Base-by-base conservation (phyloP, 1,284 basidiomycete species). In the Moniliella sp. region DNA sequence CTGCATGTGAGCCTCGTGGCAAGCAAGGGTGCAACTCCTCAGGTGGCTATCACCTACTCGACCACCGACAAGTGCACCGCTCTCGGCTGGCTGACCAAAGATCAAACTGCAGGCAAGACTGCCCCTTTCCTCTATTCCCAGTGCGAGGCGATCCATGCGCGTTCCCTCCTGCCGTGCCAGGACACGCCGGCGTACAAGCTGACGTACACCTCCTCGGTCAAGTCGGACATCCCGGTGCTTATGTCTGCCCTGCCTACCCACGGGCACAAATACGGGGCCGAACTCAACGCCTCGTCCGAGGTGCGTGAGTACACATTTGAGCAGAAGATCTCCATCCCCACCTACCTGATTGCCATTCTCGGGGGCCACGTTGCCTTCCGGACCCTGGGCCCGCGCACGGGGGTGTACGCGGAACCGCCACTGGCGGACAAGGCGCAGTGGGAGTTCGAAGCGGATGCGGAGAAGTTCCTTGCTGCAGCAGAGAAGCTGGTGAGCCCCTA, bases 41-140 rank as follows among this genome's bases (percentile, higher is more conserved):
- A 39, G 13, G 33, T 59, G 21, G 34, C 39, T 16, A 50, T 59
- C 34, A 31, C 42, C 12, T 59, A 59, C 33, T 67, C 68, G 21
- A 88, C 84, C 1, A 80, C 79, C 3, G 65, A 71, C 36, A 65
- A 73, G 18, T 77, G 75, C 57, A 78, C 74, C 8, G 82, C 86
- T 1, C 65, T 97, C n/a, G 86, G 88, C 39, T 97, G 86, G 83
- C 69, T 94, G 18, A 72, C 72, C 21, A 78, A 81, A 46, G 73
- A 77, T 74, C 84, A 93, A 63, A 94, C 86, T 0, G 78, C 82
- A 40, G 82, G 52, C 65, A 67, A 35, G 75, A 78, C 62, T 28
- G 44, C 40, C 10, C 78, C 82, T 0, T 93, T 79, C 64, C 65
- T 93, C 21, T 93, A 91, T 67, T 84, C 79, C 37, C 84, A 94